Evolutionary conservation across 1,284 basidiomycete species (phyloP).

Genomic region (Malassezia nana): DNA sequence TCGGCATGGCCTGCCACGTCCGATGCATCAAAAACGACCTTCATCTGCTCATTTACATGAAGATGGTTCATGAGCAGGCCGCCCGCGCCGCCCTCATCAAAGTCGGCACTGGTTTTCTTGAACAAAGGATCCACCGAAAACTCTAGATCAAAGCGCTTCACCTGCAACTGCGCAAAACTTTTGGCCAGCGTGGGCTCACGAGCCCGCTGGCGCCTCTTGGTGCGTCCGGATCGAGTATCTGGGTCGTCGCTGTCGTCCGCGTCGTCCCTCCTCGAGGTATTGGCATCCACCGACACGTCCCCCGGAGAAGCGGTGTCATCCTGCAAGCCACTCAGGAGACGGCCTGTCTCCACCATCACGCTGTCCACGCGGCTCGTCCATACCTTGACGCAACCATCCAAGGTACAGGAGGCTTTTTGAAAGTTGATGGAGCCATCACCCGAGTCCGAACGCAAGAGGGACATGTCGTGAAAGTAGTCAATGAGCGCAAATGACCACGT

Average conservation of each 20-base stretch:
- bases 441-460: constrained; percentile 59
- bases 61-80: constrained; percentile 53
- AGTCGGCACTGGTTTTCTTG: constrained; percentile 94
- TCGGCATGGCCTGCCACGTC: constrained; percentile 60
- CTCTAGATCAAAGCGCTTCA: constrained; percentile 64
- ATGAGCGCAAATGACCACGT: constrained; percentile 97
- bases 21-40: constrained; percentile 91
- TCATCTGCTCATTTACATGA: constrained; percentile 68
- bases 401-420: constrained; percentile 90
- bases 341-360: constrained; percentile 91
- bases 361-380: constrained; percentile 97
- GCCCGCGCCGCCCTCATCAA: constrained; percentile 93
- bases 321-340: constrained; percentile 82
- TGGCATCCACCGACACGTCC: constrained; percentile 20
- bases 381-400: constrained; percentile 98
- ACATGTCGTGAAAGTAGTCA: constrained; percentile 99
- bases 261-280: constrained; percentile 24
- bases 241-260: constrained; percentile 54
- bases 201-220: constrained; percentile 55
- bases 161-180: constrained; percentile 60
- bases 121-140: constrained; percentile 94
- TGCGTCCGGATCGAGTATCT: constrained; percentile 62
- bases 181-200: constrained; percentile 45
- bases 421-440: constrained; percentile 68
- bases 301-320: constrained; percentile 56